These are phyloP conservation scores for Stephanodiscus triporus DNA, from an alignment of 108 stramenopile genomes.

Conservation along the genomic window DNA sequence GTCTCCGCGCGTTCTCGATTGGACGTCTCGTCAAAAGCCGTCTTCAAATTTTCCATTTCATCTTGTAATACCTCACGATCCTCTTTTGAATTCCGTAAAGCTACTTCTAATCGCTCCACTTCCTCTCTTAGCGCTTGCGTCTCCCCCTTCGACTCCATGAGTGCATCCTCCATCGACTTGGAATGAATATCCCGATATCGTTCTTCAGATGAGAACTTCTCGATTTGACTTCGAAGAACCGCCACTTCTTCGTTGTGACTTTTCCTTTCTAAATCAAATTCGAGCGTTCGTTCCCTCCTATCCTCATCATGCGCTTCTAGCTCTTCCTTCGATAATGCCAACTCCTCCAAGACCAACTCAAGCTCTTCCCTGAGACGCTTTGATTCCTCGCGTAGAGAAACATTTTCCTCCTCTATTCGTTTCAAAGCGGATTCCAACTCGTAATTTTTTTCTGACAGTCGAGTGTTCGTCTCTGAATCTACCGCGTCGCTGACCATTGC, in stretches of 20 bases:
- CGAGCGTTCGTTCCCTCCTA: constrained; percentile 35
- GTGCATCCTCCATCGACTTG: constrained; percentile 58
- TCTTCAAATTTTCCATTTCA: constrained; percentile 77
- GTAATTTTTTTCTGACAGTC: constrained; percentile 52
- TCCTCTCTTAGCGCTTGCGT: constrained; percentile 52
- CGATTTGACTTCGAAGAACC: constrained; percentile 54
- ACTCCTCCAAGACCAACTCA: constrained; percentile 36
- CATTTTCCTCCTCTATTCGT: constrained; percentile 56
- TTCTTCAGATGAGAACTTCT: constrained; percentile 55
- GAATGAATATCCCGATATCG: constrained; percentile 50
- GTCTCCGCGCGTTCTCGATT: constrained; percentile 40
- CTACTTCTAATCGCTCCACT: constrained; percentile 62
- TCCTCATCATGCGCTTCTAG: constrained; percentile 78
- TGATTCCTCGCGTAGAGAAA: constrained; percentile 56
- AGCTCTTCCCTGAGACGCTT: constrained; percentile 73
- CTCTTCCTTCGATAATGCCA: constrained; percentile 60
- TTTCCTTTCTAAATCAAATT: constrained; percentile 56
- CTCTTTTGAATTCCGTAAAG: constrained; percentile 72
- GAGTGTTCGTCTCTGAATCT: constrained; percentile 12
- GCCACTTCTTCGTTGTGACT: constrained; percentile 69
- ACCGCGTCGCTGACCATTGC: neutral
- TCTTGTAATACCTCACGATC: constrained; percentile 65
- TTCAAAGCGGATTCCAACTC: constrained; percentile 40
- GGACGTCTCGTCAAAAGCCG: constrained; percentile 69
- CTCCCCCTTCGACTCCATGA: constrained; percentile 34